phyloP scores from a whole-genome alignment of 2,329 filamentous ascomycete species.

The Acrocalymma vagum region DNA sequence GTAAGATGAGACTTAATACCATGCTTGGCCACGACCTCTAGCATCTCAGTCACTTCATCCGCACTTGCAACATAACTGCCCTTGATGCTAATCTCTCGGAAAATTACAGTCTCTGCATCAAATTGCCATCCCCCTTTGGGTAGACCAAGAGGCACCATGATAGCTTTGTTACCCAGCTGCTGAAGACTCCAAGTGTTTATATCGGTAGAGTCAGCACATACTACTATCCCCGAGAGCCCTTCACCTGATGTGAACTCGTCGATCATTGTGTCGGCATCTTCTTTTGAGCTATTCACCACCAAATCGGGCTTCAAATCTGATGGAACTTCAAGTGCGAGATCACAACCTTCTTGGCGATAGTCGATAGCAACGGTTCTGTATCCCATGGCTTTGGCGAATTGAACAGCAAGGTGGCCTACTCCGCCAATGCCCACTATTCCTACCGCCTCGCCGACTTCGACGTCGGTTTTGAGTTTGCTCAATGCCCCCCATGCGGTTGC shows the following conservation, averaged over 20 bases:
- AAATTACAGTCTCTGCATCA: constrained; percentile 32
- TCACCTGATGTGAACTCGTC: constrained; percentile 25
- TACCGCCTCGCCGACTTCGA: constrained; percentile 73
- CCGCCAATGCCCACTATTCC: constrained; percentile 85
- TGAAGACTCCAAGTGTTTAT: constrained; percentile 34
- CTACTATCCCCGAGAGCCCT: constrained; percentile 33
- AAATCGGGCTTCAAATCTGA: constrained; percentile 27
- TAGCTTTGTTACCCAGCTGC: constrained; percentile 28
- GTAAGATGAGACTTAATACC: constrained; percentile 31
- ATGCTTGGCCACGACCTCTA: constrained; percentile 28
- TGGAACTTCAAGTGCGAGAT: constrained; percentile 24
- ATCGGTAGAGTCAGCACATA: constrained; percentile 32
- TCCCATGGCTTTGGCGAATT: constrained; percentile 64
- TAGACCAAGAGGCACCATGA: constrained; percentile 33
- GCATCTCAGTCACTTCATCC: constrained; percentile 32
- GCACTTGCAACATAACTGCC: constrained; percentile 35
- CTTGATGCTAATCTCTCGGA: constrained; percentile 31
- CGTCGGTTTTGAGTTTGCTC: constrained; percentile 25
- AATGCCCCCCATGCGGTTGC: constrained; percentile 38
- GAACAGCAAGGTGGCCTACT: constrained; percentile 78
- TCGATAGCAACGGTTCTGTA: constrained; percentile 32
- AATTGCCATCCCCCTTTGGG: constrained; percentile 35
- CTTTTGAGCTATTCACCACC: constrained; percentile 21
- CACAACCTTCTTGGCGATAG: constrained; percentile 30
- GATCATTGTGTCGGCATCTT: constrained; percentile 21